Percentiles rank a stretch among this genome's conserved stretches.
phyloP scores from a whole-genome alignment of 331 rosid genomes.

The Rosa hybrid region DNA sequence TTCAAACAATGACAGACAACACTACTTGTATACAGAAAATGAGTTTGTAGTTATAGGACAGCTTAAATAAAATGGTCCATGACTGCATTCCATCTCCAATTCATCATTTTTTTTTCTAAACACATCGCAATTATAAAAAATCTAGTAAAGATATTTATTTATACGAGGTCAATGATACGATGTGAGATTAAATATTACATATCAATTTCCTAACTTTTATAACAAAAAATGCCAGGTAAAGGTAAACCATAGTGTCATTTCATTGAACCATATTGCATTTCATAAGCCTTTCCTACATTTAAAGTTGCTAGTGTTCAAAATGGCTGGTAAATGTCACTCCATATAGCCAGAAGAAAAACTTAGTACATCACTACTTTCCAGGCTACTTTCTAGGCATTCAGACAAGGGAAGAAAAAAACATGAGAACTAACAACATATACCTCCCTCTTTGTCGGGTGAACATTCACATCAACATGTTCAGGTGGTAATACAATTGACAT shows the following conservation, averaged over 20 bases:
- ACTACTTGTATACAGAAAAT: background rate
- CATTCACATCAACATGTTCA: constrained; percentile 87
- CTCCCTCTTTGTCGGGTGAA: constrained; percentile 97
- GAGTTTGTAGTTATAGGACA: background rate
- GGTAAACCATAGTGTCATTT: background rate
- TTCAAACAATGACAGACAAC: background rate
- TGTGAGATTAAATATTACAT: background rate
- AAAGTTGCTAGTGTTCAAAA: background rate
- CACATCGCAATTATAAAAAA: background rate
- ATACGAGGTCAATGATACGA: background rate
- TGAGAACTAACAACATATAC: constrained; percentile 34
- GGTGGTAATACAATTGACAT: constrained; percentile 79
- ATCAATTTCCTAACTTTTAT: background rate
- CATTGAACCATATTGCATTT: background rate
- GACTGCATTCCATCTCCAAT: background rate
- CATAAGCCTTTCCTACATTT: background rate
- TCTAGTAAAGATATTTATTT: background rate
- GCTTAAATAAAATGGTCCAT: background rate
- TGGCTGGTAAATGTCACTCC: background rate
- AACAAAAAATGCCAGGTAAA: background rate
- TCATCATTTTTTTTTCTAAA: background rate
- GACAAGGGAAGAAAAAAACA: background rate
- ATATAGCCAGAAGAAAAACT: background rate
- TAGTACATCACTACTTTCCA: background rate
- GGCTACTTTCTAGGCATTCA: background rate